Percentiles rank a stretch among this genome's conserved stretches.
Evolutionary conservation across 1,139 yeast species (phyloP).

Genomic region (Pichia sp.): DNA sequence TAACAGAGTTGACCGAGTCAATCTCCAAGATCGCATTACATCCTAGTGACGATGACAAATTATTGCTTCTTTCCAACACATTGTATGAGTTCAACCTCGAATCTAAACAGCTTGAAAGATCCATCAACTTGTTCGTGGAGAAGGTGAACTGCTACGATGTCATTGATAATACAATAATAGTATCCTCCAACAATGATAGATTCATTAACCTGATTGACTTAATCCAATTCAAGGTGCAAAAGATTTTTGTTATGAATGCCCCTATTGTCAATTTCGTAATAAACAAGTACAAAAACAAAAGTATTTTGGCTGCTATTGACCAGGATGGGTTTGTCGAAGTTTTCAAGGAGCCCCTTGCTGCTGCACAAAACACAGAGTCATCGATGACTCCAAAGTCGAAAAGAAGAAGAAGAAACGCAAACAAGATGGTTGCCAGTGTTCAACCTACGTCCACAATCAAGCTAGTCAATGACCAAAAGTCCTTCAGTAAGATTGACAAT

Average conservation of each 20-base stretch:
- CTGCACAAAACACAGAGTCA: neutral
- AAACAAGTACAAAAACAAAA: conserved; percentile 13
- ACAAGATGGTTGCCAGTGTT: conserved; percentile 38
- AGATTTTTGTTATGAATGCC: conserved; percentile 15
- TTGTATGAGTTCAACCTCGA: conserved; percentile 47
- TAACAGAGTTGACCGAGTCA: conserved; percentile 13
- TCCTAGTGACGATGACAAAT: conserved; percentile 1
- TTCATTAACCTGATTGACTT: conserved; percentile 68
- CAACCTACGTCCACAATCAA: conserved; percentile 46
- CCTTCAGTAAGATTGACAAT: conserved; percentile 22
- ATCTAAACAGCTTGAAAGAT: conserved; percentile 34
- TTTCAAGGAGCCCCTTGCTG: conserved; percentile 30
- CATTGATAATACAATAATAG: conserved; percentile 42
- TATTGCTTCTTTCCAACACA: conserved; percentile 44
- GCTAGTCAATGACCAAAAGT: conserved; percentile 22
- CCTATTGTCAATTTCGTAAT: conserved; percentile 12
- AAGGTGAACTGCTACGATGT: conserved; percentile 23
- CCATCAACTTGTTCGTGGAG: conserved; percentile 36
- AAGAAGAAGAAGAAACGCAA: conserved; percentile 27
- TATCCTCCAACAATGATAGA: conserved; percentile 74
- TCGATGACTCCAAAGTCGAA: conserved; percentile 10
- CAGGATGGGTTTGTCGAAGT: conserved; percentile 36
- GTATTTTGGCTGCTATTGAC: conserved; percentile 33
- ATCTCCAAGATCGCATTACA: conserved; percentile 7
- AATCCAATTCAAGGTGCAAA: conserved; percentile 35